phyloP scores from a whole-genome alignment of 768 basidiomycete genomes.

The Leucogyrophana mollusca region DNA sequence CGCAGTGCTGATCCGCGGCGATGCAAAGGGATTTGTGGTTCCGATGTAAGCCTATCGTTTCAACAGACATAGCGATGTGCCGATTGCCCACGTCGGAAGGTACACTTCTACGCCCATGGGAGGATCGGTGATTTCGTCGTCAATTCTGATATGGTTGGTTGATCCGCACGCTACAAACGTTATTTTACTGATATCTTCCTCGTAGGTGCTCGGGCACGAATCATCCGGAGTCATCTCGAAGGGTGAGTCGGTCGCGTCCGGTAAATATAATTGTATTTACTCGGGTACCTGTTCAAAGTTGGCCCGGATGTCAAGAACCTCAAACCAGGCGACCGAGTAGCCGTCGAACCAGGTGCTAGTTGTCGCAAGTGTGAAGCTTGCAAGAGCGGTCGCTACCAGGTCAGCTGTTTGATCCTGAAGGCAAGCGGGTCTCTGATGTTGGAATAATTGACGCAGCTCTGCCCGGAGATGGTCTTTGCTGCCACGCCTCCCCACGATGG shows the following conservation, averaged over 20 bases:
- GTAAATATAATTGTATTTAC: not conserved
- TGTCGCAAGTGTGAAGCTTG: constrained; percentile 85
- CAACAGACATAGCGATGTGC: constrained; percentile 10
- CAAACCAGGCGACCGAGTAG: constrained; percentile 83
- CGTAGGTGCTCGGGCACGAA: constrained; percentile 93
- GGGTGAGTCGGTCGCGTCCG: constrained; percentile 35
- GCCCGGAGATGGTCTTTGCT: constrained; percentile 83
- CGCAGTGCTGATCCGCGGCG: constrained; percentile 8
- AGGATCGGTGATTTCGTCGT: constrained; percentile 81
- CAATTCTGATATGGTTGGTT: constrained; percentile 69
- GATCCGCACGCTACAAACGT: not conserved
- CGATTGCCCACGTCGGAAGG: constrained; percentile 36
- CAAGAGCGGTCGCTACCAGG: constrained; percentile 83
- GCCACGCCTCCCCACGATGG: constrained; percentile 95
- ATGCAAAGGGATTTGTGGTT: constrained; percentile 80
- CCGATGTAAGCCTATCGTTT: constrained; percentile 55
- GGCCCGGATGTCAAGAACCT: constrained; percentile 75
- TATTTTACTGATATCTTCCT: not conserved
- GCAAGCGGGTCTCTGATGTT: no score
- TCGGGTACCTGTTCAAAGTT: constrained; percentile 39
- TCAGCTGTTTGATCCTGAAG: constrained; percentile 27
- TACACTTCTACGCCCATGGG: constrained; percentile 79
- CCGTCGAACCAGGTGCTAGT: constrained; percentile 87
- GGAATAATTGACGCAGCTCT: constrained; percentile 59
- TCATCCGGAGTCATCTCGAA: constrained; percentile 77